phyloP scores from a whole-genome alignment of 208 protist genomes.

The Willaertia magna region DNA sequence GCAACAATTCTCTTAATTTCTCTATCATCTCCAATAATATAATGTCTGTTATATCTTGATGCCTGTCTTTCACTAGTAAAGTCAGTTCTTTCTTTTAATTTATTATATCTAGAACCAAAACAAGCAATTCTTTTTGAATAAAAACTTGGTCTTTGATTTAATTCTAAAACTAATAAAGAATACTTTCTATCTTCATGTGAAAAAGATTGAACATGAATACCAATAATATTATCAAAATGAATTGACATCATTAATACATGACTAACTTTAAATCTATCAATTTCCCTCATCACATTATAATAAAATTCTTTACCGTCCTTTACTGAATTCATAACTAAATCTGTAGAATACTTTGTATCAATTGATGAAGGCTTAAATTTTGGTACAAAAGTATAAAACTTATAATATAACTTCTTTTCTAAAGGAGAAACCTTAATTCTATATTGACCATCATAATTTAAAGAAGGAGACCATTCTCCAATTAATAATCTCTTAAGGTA shows the following conservation, averaged over 20 bases:
- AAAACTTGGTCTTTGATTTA: neutral
- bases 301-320: neutral
- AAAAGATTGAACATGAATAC: neutral
- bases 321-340: neutral
- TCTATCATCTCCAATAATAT: neutral
- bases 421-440: neutral
- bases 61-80: neutral
- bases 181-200: neutral
- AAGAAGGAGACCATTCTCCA: neutral
- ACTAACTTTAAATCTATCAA: neutral
- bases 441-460: neutral
- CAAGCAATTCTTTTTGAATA: neutral
- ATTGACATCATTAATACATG: neutral
- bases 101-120: neutral
- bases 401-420: neutral
- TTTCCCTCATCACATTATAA: neutral
- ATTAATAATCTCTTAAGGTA: neutral
- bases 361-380: neutral
- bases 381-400: neutral
- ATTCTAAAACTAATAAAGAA: neutral
- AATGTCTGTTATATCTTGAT: neutral
- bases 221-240: neutral
- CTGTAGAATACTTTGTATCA: neutral
- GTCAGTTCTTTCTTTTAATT: neutral
- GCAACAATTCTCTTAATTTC: neutral